Evolutionary conservation across 2,329 filamentous ascomycete species (phyloP).

Genomic region (Fusarium temperatum): DNA sequence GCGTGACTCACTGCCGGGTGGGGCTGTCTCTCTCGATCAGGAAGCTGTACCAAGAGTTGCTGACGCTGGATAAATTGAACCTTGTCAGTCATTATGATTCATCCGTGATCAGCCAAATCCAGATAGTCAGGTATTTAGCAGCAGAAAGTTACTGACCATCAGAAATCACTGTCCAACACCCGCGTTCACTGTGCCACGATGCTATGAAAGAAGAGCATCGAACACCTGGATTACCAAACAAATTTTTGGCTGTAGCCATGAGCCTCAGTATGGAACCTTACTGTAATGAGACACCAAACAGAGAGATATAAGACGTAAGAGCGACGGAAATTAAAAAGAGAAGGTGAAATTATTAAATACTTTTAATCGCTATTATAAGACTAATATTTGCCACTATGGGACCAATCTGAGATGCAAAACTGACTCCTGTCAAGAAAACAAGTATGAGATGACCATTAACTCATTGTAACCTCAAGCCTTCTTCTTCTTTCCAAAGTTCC

Average conservation of each 20-base stretch:
- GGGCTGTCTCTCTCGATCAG: not conserved
- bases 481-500: constrained; percentile 32
- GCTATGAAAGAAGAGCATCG: too few species aligned
- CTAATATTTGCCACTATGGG: not conserved
- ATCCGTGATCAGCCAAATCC: not conserved
- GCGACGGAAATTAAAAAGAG: accelerated
- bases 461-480: not conserved
- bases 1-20: constrained; percentile 7
- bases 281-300: not conserved
- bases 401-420: not conserved
- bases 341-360: not conserved
- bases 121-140: not conserved
- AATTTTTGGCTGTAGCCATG: too few species aligned
- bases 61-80: not conserved
- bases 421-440: not conserved
- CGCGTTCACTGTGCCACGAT: not conserved
- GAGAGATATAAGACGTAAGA: not conserved
- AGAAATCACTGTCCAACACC: not conserved
- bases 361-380: not conserved
- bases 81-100: not conserved
- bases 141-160: not conserved
- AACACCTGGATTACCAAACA: too few species aligned
- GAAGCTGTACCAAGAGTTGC: not conserved
- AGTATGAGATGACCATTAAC: too few species aligned
- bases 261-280: not conserved